Conservation (phyloP, 495 filamentous ascomycete genomes). For the Penicillium lagena region DNA sequence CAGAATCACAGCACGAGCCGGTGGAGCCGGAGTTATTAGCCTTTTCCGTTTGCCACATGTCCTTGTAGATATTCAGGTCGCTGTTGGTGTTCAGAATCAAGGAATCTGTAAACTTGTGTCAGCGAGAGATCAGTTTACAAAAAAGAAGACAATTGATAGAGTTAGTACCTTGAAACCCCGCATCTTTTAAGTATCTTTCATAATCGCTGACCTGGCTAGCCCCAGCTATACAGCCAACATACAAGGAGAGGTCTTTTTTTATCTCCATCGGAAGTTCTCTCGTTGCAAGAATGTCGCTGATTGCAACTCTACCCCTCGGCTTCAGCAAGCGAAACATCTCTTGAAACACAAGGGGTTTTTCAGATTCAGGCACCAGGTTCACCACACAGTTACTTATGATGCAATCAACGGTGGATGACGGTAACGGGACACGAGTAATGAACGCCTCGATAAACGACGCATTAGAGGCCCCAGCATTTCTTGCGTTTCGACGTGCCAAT, state of each 20-base stretch:
- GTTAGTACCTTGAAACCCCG: slow-evolving; percentile 52
- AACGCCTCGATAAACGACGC: slow-evolving; percentile 43
- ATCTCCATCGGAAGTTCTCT: slow-evolving; percentile 45
- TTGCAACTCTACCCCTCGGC: slow-evolving; percentile 53
- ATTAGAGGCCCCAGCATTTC: slow-evolving; percentile 35
- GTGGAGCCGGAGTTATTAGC: background rate
- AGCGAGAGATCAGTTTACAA: slow-evolving; percentile 1
- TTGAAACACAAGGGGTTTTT: slow-evolving; percentile 51
- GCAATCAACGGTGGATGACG: slow-evolving; percentile 40
- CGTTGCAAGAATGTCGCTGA: slow-evolving; percentile 59
- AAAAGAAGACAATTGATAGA: too few relatives aligned
- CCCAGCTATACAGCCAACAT: slow-evolving; percentile 57
- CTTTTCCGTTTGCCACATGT: slow-evolving; percentile 1
- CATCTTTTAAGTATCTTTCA: slow-evolving; percentile 44
- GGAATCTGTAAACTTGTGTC: slow-evolving; percentile 28
- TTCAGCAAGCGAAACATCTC: slow-evolving; percentile 59
- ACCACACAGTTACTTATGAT: slow-evolving; percentile 62
- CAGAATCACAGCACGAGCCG: slow-evolving; percentile 2
- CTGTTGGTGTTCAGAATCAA: slow-evolving; percentile 45
- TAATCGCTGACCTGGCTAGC: slow-evolving; percentile 50
- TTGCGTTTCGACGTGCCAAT: slow-evolving; percentile 35
- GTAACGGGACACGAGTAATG: slow-evolving; percentile 48
- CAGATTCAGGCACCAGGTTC: slow-evolving; percentile 53
- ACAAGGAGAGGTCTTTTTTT: slow-evolving; percentile 40
- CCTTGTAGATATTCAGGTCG: slow-evolving; percentile 55